phyloP scores from a whole-genome alignment of 2,329 filamentous ascomycete genomes.

The Hypoxylon sp. region DNA sequence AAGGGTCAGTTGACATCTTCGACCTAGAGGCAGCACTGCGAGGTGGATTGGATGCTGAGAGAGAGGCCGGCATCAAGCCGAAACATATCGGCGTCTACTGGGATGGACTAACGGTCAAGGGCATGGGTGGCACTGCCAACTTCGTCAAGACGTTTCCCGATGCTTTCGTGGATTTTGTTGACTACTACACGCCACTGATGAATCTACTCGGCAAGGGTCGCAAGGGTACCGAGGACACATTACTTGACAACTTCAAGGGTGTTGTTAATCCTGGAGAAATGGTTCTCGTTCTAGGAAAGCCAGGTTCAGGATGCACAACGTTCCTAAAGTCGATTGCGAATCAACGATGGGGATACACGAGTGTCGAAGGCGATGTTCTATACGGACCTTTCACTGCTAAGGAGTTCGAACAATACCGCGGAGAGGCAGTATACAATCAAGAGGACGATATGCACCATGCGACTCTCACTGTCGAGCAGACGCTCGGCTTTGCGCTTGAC shows the following conservation, averaged over 20 bases:
- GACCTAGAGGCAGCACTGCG: conserved; percentile 79
- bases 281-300: conserved; percentile 82
- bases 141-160: conserved; percentile 79
- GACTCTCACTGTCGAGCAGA: conserved; percentile 87
- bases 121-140: conserved; percentile 77
- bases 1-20: conserved; percentile 67
- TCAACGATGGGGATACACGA: conserved; percentile 66
- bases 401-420: conserved; percentile 78
- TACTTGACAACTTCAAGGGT: conserved; percentile 76
- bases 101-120: conserved; percentile 79
- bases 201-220: conserved; percentile 70
- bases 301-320: conserved; percentile 76
- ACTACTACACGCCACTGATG: conserved; percentile 72
- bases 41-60: conserved; percentile 74
- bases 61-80: conserved; percentile 78
- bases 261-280: conserved; percentile 84
- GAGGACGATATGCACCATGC: conserved; percentile 88
- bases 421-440: conserved; percentile 85
- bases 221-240: conserved; percentile 75
- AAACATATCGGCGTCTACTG: conserved; percentile 85
- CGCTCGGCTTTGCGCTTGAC: conserved; percentile 83
- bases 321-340: conserved; percentile 75
- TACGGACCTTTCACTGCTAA: conserved; percentile 78
- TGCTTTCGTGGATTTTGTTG: conserved; percentile 79
- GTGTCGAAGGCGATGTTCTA: conserved; percentile 71